Conservation (phyloP, 164 flowering plant species). For the Stephania yunnanensis region DNA sequence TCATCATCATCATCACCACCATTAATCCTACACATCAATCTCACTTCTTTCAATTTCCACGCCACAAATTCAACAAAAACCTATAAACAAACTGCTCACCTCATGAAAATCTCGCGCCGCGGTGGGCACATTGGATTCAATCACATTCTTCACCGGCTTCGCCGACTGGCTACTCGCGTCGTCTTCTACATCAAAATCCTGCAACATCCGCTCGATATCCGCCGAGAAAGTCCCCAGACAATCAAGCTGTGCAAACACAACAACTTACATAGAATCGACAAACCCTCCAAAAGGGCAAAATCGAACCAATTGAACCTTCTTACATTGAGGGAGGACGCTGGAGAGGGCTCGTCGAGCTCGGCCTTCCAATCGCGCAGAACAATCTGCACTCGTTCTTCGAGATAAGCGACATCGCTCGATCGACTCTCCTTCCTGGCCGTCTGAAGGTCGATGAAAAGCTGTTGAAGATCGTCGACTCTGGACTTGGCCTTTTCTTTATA, state of each 20-base stretch:
- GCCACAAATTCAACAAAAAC: neutral
- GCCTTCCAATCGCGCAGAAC: slow-evolving; percentile 94
- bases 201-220: slow-evolving; percentile 72
- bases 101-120: slow-evolving; percentile 9
- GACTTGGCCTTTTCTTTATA: slow-evolving; percentile 87
- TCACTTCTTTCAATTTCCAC: neutral
- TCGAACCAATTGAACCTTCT: slow-evolving; percentile 4
- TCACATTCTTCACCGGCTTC: slow-evolving; percentile 53
- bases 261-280: neutral
- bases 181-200: slow-evolving; percentile 49
- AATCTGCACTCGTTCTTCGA: slow-evolving; percentile 93
- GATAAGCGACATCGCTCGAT: slow-evolving; percentile 47
- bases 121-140: slow-evolving; percentile 36
- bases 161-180: slow-evolving; percentile 49
- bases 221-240: slow-evolving; percentile 68
- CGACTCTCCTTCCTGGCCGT: slow-evolving; percentile 90
- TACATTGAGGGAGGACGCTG: slow-evolving; percentile 76
- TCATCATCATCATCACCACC: neutral
- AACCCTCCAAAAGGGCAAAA: neutral
- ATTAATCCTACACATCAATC: neutral
- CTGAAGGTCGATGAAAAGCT: slow-evolving; percentile 77
- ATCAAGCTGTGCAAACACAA: slow-evolving; percentile 46
- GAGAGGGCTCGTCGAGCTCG: slow-evolving; percentile 87
- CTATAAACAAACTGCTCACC: neutral
- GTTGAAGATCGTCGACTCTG: slow-evolving; percentile 87